Conservation (phyloP, 768 basidiomycete genomes). For the Kwoniella botswanensis region DNA sequence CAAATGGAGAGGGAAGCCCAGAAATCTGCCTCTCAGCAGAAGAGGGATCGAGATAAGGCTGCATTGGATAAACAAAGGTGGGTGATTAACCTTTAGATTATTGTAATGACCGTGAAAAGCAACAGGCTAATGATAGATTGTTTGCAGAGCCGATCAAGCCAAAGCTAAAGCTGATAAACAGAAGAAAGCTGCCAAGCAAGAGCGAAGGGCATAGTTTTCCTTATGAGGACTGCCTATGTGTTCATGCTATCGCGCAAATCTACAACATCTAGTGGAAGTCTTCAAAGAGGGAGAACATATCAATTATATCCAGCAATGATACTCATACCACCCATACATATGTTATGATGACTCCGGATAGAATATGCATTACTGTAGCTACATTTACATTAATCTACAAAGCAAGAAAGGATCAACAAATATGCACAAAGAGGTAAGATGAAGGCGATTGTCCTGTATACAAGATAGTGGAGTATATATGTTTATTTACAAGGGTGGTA, state of each 20-base stretch:
- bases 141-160: slow-evolving; percentile 45
- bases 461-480: neutral
- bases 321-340: neutral
- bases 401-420: neutral
- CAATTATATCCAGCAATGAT: neutral
- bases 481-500: neutral
- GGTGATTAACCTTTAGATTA: slow-evolving; percentile 1
- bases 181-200: slow-evolving; percentile 57
- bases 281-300: no score
- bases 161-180: slow-evolving; percentile 57
- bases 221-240: no score
- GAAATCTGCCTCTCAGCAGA: slow-evolving; percentile 40
- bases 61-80: slow-evolving; percentile 57
- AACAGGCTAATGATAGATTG: neutral
- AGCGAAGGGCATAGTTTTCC: slow-evolving; percentile 42
- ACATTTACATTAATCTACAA: neutral
- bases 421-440: neutral
- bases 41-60: slow-evolving; percentile 51
- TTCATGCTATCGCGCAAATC: no score
- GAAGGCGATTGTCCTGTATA: neutral
- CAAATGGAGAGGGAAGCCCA: slow-evolving; percentile 52
- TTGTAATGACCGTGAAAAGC: no score
- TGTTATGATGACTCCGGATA: neutral
- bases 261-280: neutral
- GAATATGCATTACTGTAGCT: slow-evolving; percentile 1